These are phyloP conservation scores for Tritrichomonas musculus DNA, from an alignment of 208 protist genomes.

Conservation along the genomic window DNA sequence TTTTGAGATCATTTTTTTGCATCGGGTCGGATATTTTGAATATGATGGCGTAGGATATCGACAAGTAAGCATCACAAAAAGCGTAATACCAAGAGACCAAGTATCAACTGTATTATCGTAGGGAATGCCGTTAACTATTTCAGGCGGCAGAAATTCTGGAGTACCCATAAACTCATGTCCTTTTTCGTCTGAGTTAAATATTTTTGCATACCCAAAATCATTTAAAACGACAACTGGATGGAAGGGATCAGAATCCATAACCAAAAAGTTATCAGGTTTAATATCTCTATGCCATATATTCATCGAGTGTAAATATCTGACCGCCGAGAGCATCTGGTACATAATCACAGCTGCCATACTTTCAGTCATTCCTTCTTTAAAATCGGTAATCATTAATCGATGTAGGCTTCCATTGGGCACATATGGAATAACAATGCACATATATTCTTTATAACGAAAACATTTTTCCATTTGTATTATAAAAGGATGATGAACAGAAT, in stretches of 20 bases:
- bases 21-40: too few species aligned
- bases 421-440: background rate
- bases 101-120: conserved; percentile 11
- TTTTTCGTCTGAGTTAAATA: background rate
- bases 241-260: background rate
- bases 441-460: too few species aligned
- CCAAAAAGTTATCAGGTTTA: background rate
- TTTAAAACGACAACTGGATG: background rate
- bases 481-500: too few species aligned
- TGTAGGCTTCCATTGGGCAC: background rate
- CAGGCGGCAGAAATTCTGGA: background rate
- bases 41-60: background rate
- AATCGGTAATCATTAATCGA: background rate
- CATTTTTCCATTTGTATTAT: too few species aligned
- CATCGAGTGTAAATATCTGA: background rate
- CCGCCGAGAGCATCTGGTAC: background rate
- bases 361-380: background rate
- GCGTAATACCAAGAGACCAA: background rate
- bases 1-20: too few species aligned
- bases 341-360: background rate
- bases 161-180: background rate
- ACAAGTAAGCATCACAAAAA: background rate
- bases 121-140: background rate
- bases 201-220: background rate
- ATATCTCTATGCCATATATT: background rate